phyloP scores from a whole-genome alignment of 1,284 basidiomycete species.

The Ceratobasidium papillatum region DNA sequence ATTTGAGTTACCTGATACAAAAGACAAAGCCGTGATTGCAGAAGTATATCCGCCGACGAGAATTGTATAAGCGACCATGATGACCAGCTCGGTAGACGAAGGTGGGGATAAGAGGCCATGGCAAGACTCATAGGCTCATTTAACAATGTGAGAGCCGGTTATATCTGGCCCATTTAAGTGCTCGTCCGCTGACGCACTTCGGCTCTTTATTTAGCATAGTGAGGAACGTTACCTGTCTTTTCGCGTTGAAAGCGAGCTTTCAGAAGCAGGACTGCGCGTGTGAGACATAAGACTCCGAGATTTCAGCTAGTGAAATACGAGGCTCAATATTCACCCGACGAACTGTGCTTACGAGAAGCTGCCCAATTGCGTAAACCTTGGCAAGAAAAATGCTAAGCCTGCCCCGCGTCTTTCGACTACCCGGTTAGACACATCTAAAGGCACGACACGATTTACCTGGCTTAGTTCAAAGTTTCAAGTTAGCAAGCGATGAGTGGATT shows the following conservation, averaged over 20 bases:
- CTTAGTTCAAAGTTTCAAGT: no score
- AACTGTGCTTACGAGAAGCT: neutral
- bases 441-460: no score
- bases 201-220: neutral
- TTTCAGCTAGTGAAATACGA: neutral
- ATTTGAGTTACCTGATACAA: conserved; percentile 34
- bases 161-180: neutral
- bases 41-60: conserved; percentile 43
- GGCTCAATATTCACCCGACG: neutral
- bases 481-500: neutral
- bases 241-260: neutral
- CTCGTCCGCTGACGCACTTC: neutral
- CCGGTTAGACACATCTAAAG: no score
- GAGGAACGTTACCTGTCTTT: neutral
- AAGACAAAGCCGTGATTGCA: conserved; percentile 39
- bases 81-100: neutral
- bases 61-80: conserved; percentile 32
- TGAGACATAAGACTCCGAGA: neutral
- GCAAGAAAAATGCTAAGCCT: neutral
- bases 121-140: neutral
- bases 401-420: no score
- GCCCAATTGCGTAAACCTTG: neutral
- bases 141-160: neutral
- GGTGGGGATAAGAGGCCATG: neutral
- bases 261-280: neutral